Evolutionary conservation across 192 early-diverging fungal species (phyloP), one percentile per base, ranked within the genome.

Genomic region (Linnemannia exigua): DNA sequence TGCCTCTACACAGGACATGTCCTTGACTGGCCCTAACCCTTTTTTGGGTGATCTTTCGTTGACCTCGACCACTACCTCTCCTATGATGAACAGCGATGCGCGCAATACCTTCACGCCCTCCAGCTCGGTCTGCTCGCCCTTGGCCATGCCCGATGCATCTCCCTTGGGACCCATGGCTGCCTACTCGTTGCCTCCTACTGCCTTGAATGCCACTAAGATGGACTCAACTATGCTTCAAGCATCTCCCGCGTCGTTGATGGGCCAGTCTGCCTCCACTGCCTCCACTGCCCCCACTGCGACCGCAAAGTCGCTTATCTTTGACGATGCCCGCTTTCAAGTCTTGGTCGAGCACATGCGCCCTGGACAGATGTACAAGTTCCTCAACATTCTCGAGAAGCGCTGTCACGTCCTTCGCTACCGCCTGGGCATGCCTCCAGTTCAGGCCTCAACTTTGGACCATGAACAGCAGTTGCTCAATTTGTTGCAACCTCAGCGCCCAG

Each of bases 321-420:
- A 89, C 68, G 88, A 89, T 73, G 79, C 81, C 51, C 84, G 85
- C 19, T 89, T 89, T 54, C 82, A 89, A 36, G 67, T 69, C 25
- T 69, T 89, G 38, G 84, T 89, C 1, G 85, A 84, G 54, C 82
- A 89, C 38, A 91, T 92, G 90, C 87, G 88, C 16, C 82, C 83
- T 54, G 84, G 87, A 19, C 90, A 92, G 78, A 88, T 92, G 88
- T 87, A 90, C 70, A 89, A 86, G 35, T 91, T 91, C 69, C 79
- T 92, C 19, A 81, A 80, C 51, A 90, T 92, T 69, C 90, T 92
- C 33, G 90, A 92, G 82, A 87, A 90, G 67, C 84, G 91, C 33
- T 92, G 91, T 41, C 88, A 87, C n/a, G 90, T 92, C 52, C 51
- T 92, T 36, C 84, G 84, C 15, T 67, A 69, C 70, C 84, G 76